Conservation (phyloP, 441 rosid genomes). For the Croton setiger region DNA sequence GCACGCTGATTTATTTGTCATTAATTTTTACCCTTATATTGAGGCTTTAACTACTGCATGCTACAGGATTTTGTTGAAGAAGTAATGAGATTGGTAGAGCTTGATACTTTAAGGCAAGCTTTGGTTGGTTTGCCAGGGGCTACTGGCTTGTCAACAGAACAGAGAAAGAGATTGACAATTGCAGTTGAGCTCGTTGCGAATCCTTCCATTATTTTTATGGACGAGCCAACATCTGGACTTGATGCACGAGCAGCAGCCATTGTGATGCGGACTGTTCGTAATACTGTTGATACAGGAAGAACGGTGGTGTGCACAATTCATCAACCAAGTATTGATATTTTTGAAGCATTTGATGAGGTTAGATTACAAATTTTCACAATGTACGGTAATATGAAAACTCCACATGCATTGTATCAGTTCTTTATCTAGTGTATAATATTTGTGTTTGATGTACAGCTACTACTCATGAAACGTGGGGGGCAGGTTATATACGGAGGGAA, state of each 20-base stretch:
- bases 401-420: neutral
- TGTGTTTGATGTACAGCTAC: conserved; percentile 48
- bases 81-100: conserved; percentile 93
- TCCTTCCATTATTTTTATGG: conserved; percentile 95
- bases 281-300: conserved; percentile 96
- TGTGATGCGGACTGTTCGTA: conserved; percentile 95
- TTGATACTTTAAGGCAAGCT: conserved; percentile 62
- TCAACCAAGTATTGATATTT: conserved; percentile 92
- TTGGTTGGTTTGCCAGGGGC: conserved; percentile 87
- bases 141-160: conserved; percentile 88
- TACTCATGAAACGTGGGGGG: conserved; percentile 98
- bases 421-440: conserved; percentile 18
- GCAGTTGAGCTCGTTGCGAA: conserved; percentile 98
- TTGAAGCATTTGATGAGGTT: conserved; percentile 96
- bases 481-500: conserved; percentile 83
- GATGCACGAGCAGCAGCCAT: conserved; percentile 98
- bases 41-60: conserved; percentile 7
- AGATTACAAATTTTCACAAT: conserved; percentile 17
- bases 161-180: conserved; percentile 87
- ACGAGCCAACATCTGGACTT: conserved; percentile 97
- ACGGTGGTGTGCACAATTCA: conserved; percentile 96
- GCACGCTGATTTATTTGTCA: conserved; percentile 4
- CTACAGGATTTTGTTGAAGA: conserved; percentile 91
- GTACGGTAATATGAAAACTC: conserved; percentile 1
- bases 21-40: conserved; percentile 5